Evolutionary conservation across 2,329 filamentous ascomycete species (phyloP).

Genomic region (Fusarium sp.): DNA sequence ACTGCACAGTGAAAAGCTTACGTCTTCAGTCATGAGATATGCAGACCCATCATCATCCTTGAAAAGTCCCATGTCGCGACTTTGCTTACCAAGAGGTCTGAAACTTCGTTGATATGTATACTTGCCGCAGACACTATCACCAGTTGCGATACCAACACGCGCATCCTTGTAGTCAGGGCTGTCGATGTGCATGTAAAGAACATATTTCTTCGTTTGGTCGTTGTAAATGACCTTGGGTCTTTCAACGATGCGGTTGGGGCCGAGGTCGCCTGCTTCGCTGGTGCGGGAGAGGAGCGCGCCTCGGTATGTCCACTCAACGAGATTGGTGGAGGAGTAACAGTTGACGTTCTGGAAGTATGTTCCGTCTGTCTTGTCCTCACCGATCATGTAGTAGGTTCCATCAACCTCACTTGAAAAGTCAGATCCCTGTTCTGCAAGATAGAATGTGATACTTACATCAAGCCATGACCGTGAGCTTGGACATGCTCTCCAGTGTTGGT

Average conservation of each 20-base stretch:
- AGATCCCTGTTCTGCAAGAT: accelerated
- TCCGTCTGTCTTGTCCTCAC: slow-evolving; percentile 74
- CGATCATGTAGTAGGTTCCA: slow-evolving; percentile 71
- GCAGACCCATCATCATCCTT: slow-evolving; percentile 69
- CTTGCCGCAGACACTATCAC: slow-evolving; percentile 66
- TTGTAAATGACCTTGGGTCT: slow-evolving; percentile 76
- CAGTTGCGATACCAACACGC: slow-evolving; percentile 70
- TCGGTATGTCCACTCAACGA: slow-evolving; percentile 71
- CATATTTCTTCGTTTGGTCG: slow-evolving; percentile 68
- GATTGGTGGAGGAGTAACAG: slow-evolving; percentile 71
- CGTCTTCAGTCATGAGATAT: slow-evolving; percentile 71
- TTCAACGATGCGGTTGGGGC: slow-evolving; percentile 70
- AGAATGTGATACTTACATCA: slow-evolving; percentile 55
- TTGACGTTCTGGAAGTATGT: slow-evolving; percentile 70
- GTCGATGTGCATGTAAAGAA: slow-evolving; percentile 77
- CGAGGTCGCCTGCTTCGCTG: slow-evolving; percentile 59
- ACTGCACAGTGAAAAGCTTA: slow-evolving; percentile 43
- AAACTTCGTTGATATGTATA: slow-evolving; percentile 57
- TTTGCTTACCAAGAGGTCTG: slow-evolving; percentile 48
- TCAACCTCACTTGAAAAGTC: slow-evolving; percentile 48
- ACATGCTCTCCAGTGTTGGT: slow-evolving; percentile 63
- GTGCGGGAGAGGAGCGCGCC: slow-evolving; percentile 66
- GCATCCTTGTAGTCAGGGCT: slow-evolving; percentile 68
- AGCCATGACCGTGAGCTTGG: slow-evolving; percentile 72
- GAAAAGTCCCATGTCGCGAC: slow-evolving; percentile 68